phyloP scores from a whole-genome alignment of 2,329 filamentous ascomycete species.

The Hypoxylon sp. region DNA sequence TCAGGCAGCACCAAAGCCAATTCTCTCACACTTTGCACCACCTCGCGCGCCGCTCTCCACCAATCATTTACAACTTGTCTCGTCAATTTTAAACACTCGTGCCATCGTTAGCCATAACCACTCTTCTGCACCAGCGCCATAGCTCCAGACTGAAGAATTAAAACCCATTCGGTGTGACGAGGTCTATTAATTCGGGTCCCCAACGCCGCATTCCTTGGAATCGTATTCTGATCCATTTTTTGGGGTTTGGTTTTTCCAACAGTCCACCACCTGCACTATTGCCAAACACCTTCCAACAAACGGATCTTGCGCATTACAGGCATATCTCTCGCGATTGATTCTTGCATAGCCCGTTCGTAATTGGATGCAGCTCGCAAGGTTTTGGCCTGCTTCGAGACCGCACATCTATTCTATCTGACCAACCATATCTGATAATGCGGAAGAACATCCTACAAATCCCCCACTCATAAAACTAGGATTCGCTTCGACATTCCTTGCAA shows the following conservation, averaged over 20 bases:
- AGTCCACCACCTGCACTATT: not conserved
- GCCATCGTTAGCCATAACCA: slow-evolving; percentile 21
- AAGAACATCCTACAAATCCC: slow-evolving; percentile 25
- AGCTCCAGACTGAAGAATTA: slow-evolving; percentile 19
- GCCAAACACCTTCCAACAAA: slow-evolving; percentile 26
- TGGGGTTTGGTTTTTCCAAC: not conserved
- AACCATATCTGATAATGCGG: slow-evolving; percentile 30
- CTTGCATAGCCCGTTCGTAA: slow-evolving; percentile 29
- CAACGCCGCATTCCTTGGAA: slow-evolving; percentile 12
- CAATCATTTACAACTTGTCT: slow-evolving; percentile 32
- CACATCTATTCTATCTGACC: slow-evolving; percentile 24
- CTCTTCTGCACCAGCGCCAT: slow-evolving; percentile 17
- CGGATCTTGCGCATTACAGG: slow-evolving; percentile 16
- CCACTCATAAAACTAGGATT: slow-evolving; percentile 40
- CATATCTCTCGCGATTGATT: slow-evolving; percentile 32
- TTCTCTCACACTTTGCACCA: slow-evolving; percentile 37
- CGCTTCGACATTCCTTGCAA: slow-evolving; percentile 44
- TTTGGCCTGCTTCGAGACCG: slow-evolving; percentile 26
- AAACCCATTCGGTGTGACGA: slow-evolving; percentile 18
- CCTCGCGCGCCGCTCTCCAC: slow-evolving; percentile 24
- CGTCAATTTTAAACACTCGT: slow-evolving; percentile 42
- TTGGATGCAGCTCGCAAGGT: slow-evolving; percentile 33
- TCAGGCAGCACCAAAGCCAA: slow-evolving; percentile 28
- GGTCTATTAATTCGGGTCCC: slow-evolving; percentile 18
- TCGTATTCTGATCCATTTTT: slow-evolving; percentile 4